Conservation (phyloP, 371 early-diverging fungal species). For the Paraphysoderma sedebokerense region DNA sequence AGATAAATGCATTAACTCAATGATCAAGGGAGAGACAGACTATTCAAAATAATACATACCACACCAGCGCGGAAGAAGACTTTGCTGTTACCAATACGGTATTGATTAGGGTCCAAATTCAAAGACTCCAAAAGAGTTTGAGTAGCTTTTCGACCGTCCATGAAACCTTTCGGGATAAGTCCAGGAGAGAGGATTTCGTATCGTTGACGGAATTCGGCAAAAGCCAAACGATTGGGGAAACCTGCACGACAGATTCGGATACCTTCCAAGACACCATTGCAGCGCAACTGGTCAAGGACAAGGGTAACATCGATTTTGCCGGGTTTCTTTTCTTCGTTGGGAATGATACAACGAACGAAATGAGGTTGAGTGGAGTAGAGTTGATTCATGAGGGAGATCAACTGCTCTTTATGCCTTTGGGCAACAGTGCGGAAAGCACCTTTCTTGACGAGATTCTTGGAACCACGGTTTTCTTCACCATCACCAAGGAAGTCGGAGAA, state of each 20-base stretch:
- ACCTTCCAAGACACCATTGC: slow-evolving; percentile 99
- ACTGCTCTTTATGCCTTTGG: slow-evolving; percentile 93
- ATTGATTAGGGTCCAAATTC: slow-evolving; percentile 54
- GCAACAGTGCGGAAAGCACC: slow-evolving; percentile 93
- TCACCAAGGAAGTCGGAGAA: slow-evolving; percentile 65
- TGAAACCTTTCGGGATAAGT: slow-evolving; percentile 57
- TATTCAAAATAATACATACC: slow-evolving; percentile 17
- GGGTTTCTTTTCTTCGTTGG: slow-evolving; percentile 87
- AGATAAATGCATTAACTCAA: not conserved
- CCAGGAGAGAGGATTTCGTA: slow-evolving; percentile 82
- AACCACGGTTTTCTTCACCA: slow-evolving; percentile 12
- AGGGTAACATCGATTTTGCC: slow-evolving; percentile 63
- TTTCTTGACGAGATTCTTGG: slow-evolving; percentile 24
- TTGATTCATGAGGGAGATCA: slow-evolving; percentile 75
- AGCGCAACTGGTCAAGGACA: slow-evolving; percentile 92
- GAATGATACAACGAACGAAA: slow-evolving; percentile 99
- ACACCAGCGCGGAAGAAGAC: slow-evolving; percentile 98
- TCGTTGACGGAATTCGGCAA: slow-evolving; percentile 88
- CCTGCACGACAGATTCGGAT: slow-evolving; percentile 98
- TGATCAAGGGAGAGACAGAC: not conserved
- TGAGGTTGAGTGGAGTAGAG: slow-evolving; percentile 90
- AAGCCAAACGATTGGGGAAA: slow-evolving; percentile 88
- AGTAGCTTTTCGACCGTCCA: slow-evolving; percentile 73
- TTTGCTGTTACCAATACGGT: slow-evolving; percentile 85
- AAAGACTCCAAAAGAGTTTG: slow-evolving; percentile 53